Conservation (phyloP, 257 asterid species). For the Mitragyna speciosa region DNA sequence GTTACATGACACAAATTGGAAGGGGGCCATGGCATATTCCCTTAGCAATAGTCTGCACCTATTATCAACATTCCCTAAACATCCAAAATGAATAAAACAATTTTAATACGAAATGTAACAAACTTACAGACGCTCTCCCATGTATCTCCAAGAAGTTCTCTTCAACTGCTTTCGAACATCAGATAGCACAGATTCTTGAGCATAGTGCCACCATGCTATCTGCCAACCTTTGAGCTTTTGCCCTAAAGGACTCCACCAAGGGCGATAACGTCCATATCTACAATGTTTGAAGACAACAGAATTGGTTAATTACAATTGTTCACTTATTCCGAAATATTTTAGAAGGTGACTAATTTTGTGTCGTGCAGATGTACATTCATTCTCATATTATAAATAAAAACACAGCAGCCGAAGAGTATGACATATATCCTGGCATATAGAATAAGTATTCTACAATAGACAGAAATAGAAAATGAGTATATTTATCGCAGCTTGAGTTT, state of each 20-base stretch:
- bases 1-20: not conserved
- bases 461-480: not conserved
- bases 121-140: conserved; percentile 94
- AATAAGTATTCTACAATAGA: too few relatives aligned
- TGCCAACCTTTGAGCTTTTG: conserved; percentile 83
- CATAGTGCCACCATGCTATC: conserved; percentile 94
- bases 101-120: not conserved
- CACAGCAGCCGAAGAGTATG: conserved; percentile 8
- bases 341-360: not conserved
- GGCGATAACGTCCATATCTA: conserved; percentile 93
- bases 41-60: not conserved
- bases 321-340: conserved; percentile 8
- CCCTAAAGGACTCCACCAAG: conserved; percentile 84
- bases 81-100: not conserved
- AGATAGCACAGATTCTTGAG: conserved; percentile 79
- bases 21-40: too few relatives aligned
- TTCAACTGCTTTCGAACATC: conserved; percentile 78
- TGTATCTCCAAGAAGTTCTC: conserved; percentile 90
- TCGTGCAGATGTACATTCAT: not conserved
- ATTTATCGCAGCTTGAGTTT: not conserved
- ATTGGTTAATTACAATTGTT: not conserved
- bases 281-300: conserved; percentile 24
- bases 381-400: not conserved
- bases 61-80: not conserved
- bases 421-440: not conserved